These are phyloP conservation scores for Cyberlindnera subsufficiens DNA, from an alignment of 805 yeast species.

Conservation along the genomic window DNA sequence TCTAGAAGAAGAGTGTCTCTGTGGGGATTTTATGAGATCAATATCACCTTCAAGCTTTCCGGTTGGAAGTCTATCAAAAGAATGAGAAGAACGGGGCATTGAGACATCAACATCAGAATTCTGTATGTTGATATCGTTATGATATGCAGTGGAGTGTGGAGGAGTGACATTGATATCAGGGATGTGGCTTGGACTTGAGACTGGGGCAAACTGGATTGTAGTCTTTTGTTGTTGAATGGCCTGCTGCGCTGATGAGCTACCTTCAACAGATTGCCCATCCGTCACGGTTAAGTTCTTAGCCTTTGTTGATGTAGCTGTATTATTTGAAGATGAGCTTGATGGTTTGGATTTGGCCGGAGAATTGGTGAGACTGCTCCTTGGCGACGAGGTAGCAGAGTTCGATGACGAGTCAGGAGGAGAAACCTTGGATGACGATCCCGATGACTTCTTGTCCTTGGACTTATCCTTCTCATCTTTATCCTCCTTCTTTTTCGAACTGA, in stretches of 20 bases:
- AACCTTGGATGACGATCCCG: conserved; percentile 6
- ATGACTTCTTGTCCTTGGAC: conserved; percentile 15
- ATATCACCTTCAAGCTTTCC: conserved; percentile 50
- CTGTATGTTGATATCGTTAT: conserved; percentile 7
- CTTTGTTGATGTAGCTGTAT: neutral
- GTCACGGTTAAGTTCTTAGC: conserved; percentile 2
- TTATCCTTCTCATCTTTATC: conserved; percentile 25
- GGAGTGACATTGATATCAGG: conserved; percentile 16
- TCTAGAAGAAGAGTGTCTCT: conserved; percentile 87
- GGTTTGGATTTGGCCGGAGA: conserved; percentile 14
- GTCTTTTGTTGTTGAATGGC: neutral
- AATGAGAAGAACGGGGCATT: conserved; percentile 41
- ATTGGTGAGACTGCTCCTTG: conserved; percentile 17
- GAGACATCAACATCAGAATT: conserved; percentile 11
- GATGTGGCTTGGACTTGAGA: neutral
- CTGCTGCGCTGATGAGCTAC: neutral
- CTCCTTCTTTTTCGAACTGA: conserved; percentile 34
- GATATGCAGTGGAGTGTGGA: conserved; percentile 3
- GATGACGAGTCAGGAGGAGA: conserved; percentile 13
- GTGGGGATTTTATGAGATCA: conserved; percentile 80
- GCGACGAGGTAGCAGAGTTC: conserved; percentile 21
- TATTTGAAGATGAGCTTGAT: conserved; percentile 5
- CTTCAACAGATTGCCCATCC: conserved; percentile 1
- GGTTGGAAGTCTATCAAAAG: conserved; percentile 51
- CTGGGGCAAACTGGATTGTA: conserved; percentile 1